These are phyloP conservation scores for Candida namnaoensis DNA, from an alignment of 805 yeast genomes.

Conservation along the genomic window DNA sequence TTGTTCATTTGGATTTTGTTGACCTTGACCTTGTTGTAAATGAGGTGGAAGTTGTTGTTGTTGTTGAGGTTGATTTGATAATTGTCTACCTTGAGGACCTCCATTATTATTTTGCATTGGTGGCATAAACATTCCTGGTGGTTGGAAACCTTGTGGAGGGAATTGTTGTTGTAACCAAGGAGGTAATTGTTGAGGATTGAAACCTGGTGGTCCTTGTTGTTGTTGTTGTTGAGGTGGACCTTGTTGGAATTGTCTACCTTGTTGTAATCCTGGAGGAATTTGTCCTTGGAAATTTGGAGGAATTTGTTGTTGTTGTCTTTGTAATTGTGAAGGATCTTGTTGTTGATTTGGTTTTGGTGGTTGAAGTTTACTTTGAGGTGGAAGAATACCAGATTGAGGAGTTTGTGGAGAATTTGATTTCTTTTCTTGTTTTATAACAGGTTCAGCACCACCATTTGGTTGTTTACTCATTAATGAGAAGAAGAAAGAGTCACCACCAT, in stretches of 20 bases:
- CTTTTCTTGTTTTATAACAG: slow-evolving; percentile 5
- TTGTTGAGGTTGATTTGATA: no score
- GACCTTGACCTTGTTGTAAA: no score
- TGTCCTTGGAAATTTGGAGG: not conserved
- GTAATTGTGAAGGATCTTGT: not conserved
- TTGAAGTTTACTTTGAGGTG: slow-evolving; percentile 1
- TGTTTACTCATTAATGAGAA: slow-evolving; percentile 12
- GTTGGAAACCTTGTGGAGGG: slow-evolving; percentile 8
- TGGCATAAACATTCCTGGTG: slow-evolving; percentile 14
- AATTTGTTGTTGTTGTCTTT: not conserved
- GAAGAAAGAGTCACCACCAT: slow-evolving; percentile 15
- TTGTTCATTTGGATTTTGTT: not conserved
- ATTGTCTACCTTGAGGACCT: not conserved
- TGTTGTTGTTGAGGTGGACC: not conserved
- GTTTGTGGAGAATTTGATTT: slow-evolving; percentile 1
- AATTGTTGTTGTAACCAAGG: slow-evolving; percentile 8
- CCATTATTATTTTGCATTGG: slow-evolving; percentile 2
- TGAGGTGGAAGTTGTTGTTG: no score
- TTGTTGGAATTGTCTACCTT: not conserved
- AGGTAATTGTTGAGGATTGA: slow-evolving; percentile 10
- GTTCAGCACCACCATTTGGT: not conserved
- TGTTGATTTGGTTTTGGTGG: not conserved
- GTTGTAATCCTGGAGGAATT: not conserved
- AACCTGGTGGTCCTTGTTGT: slow-evolving; percentile 8
- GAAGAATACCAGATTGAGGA: not conserved